phyloP scores from a whole-genome alignment of 116 monocot species.

The Trichopus zeylanicus region DNA sequence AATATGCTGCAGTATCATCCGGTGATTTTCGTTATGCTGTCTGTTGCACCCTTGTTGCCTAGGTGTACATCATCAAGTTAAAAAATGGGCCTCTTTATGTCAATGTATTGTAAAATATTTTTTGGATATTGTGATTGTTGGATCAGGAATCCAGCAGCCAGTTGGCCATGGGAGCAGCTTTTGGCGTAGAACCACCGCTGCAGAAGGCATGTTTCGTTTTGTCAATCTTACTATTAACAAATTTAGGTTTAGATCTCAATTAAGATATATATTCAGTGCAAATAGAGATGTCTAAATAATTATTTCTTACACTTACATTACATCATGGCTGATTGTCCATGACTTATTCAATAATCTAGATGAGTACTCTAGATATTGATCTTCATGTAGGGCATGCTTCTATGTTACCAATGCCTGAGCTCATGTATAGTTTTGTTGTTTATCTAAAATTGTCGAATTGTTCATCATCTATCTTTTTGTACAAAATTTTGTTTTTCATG shows the following conservation, averaged over 20 bases:
- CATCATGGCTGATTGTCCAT: too few species aligned
- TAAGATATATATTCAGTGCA: too few species aligned
- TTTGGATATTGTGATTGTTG: slow-evolving; percentile 14
- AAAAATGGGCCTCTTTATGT: background rate
- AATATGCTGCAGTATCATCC: slow-evolving; percentile 88
- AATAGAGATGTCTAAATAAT: too few species aligned
- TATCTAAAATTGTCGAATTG: too few species aligned
- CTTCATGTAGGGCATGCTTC: too few species aligned
- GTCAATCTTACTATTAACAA: background rate
- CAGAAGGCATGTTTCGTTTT: slow-evolving; percentile 23
- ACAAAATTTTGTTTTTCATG: background rate
- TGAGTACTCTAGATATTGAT: too few species aligned
- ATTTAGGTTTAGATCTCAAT: too few species aligned
- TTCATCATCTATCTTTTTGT: background rate
- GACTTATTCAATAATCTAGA: too few species aligned
- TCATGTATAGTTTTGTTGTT: too few species aligned
- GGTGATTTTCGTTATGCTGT: slow-evolving; percentile 20
- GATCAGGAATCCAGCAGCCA: slow-evolving; percentile 75
- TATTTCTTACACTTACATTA: too few species aligned
- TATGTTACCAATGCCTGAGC: too few species aligned
- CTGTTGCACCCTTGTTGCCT: background rate
- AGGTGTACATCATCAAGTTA: too few species aligned
- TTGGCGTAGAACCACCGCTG: slow-evolving; percentile 58
- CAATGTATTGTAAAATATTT: background rate
- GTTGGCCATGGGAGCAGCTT: slow-evolving; percentile 86